Base-by-base conservation (phyloP, 1,284 basidiomycete genomes). In the Irpex sp. region DNA sequence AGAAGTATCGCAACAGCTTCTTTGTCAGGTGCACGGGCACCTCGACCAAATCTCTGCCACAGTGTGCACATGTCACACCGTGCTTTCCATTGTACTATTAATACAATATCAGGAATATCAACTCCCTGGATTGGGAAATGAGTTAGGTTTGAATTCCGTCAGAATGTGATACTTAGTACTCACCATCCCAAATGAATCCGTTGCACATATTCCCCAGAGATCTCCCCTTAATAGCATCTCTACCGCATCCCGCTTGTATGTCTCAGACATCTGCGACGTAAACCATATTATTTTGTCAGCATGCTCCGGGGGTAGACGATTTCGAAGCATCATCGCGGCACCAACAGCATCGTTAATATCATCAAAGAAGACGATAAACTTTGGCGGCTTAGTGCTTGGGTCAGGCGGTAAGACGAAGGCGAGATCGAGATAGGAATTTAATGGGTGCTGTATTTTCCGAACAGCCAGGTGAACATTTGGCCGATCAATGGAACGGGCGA, bases 351-450 rank as follows among this genome's bases (percentile, higher is more conserved):
- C 59, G 0, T 42, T 8, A 2, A 68, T 74, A 19, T 61, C 66
- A 53, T 77, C 65, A 36, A 73, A 72, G 61, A 77, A 75, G 1
- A 76, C 48, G 2, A 76, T 21, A 54, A 77, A 73, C 8, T 52
- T 52, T 23, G 49, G 49, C 21, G 49, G 49, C 21, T 12, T 3
- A 10, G 3, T 10, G 4, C 9, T 9, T 12, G 49, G 49, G 2
- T 18, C 4, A 1, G 16, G 0, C 2, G 47, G 57, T 5, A 62
- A n/a, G 8, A 62, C 49, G 35, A 62, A 62, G 4, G n/a, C 61
- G 5, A 62, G 57, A 21, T 59, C 53, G 8, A 16, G 23, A 35
- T 45, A 59, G 5, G 12, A 28, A 10, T 49, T 33, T 5, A 60
- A 6, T 0, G 52, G 9, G 35, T 62, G 28, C 47, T 62, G 10